Evolutionary conservation across 768 basidiomycete genomes (phyloP), one percentile per base, ranked within the genome.

Genomic region (Tremella fuciformis): DNA sequence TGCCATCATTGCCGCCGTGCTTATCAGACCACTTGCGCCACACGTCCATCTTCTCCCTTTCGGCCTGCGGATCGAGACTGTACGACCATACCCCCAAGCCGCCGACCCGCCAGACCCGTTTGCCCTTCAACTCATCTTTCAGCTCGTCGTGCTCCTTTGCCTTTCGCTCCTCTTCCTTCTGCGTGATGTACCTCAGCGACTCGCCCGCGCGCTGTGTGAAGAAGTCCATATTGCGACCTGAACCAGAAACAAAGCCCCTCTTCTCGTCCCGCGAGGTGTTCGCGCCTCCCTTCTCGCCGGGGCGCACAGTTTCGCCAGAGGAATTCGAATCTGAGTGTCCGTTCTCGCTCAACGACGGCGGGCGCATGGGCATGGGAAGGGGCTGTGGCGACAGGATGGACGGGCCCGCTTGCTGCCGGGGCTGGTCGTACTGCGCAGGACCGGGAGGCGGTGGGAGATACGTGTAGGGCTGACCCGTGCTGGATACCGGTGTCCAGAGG

Each of bases 1-100:
- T 52, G 13, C 65, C 65, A 15, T 22, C 42, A 11, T 11, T 4
- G 29, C 29, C 29, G 6, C 6, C 4, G 26, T 69, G 64, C 34
- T 60, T 53, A 15, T 60, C 53, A 13, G 62, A 55, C 62, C 60
- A 73, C 15, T 66, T 50, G 25, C 57, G 62, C 66, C 68, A 72
- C n/a, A 67, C 37, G 13, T 44, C 46, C 57, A 37, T 50, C 58
- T 72, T 72, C 15, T 19, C 26, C 21, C 51, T 46, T 34, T 72
- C 70, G 18, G 60, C 59, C 8, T 50, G 18, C 26, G 42, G 39
- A 50, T 68, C 65, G 13, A 60, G 47, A 34, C 54, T 62, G 50
- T 68, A 73, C 0, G 64, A 51, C 68, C 71, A 73, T 46, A 73
- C 55, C 0, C 71, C 71, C 13, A 73, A 29, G 7, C 71, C 71